Percentiles rank a stretch among this genome's conserved stretches.
Conservation (phyloP, 2,329 filamentous ascomycete species). For the Aureobasidium mangrovei region DNA sequence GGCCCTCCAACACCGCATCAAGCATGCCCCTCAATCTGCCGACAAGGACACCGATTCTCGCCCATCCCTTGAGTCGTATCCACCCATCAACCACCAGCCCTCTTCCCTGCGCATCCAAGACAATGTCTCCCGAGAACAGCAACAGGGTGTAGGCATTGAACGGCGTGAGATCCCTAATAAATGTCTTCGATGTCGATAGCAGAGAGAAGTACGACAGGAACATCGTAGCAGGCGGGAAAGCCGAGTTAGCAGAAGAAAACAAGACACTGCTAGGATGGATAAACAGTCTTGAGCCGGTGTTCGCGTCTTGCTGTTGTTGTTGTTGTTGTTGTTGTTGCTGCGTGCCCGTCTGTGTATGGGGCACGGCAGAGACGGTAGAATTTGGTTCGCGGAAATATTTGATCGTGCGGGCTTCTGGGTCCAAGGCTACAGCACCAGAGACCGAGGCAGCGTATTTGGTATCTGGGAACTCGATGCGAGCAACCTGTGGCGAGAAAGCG, state of each 20-base stretch:
- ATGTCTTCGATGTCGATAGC: slow-evolving; percentile 86
- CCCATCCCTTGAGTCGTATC: slow-evolving; percentile 82
- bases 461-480: slow-evolving; percentile 85
- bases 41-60: slow-evolving; percentile 83
- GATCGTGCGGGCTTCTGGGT: slow-evolving; percentile 85
- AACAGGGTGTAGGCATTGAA: slow-evolving; percentile 86
- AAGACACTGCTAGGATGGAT: slow-evolving; percentile 83
- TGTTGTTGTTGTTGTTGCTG: neutral
- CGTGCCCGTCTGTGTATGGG: slow-evolving; percentile 48
- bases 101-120: slow-evolving; percentile 76
- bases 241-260: slow-evolving; percentile 60
- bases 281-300: slow-evolving; percentile 57
- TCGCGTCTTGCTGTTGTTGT: slow-evolving; percentile 15
- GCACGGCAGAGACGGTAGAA: neutral
- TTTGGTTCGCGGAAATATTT: slow-evolving; percentile 68
- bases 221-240: slow-evolving; percentile 62
- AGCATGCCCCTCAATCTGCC: slow-evolving; percentile 76
- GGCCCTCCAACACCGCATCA: slow-evolving; percentile 71
- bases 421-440: slow-evolving; percentile 82
- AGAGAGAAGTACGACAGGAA: slow-evolving; percentile 89
- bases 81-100: slow-evolving; percentile 88
- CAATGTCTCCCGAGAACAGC: slow-evolving; percentile 77
- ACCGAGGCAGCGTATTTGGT: slow-evolving; percentile 88
- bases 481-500: slow-evolving; percentile 66
- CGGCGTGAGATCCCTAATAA: slow-evolving; percentile 82